Evolutionary conservation across 768 basidiomycete genomes (phyloP), one percentile per base, ranked within the genome.

Genomic region (Lactarius sp.): DNA sequence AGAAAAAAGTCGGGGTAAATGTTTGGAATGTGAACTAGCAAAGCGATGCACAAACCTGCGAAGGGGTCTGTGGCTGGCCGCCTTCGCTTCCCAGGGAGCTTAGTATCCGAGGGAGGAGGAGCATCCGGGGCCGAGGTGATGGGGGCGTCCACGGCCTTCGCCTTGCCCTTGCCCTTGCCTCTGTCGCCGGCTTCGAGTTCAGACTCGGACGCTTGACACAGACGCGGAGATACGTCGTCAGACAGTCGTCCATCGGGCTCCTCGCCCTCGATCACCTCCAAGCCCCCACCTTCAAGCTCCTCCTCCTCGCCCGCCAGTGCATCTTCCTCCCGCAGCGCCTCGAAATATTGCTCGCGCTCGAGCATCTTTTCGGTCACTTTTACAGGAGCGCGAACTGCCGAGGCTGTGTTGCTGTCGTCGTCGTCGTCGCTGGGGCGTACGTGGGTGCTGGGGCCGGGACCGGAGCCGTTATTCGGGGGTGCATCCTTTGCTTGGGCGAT

Each of bases 321-420:
- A 6, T 72, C 56, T 60, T 72, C 55, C 60, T 81, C 81, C 49
- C 77, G 77, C 42, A 88, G 68, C 56, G 83, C 75, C 67, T 78
- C 77, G 69, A 88, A 81, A 68, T 89, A 87, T 64, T 83, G 77
- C 54, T 81, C 83, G 2, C 88, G 81, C 60, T 82, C 85, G n/a
- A 77, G 69, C 87, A 90, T 92, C 74, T 91, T 92, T 67, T 76
- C 78, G 3, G 90, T 92, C 14, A 87, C 72, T 70, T 84, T 85
- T 22, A 77, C 71, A 0, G 85, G 82, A 12, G 84, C 76, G 53
- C 68, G 76, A 22, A 46, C 69, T 50, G 6, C n/a, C n/a, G 51
- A 59, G 2, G 58, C 57, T 16, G 53, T 42, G 7, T 61, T 64
- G 33, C 63, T 56, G 42, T 59, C 61, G 10, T 13, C 14, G 44